Evolutionary conservation across 1,139 yeast genomes (phyloP), one percentile per base, ranked within the genome.

Genomic region (Wickerhamomyces sp.): DNA sequence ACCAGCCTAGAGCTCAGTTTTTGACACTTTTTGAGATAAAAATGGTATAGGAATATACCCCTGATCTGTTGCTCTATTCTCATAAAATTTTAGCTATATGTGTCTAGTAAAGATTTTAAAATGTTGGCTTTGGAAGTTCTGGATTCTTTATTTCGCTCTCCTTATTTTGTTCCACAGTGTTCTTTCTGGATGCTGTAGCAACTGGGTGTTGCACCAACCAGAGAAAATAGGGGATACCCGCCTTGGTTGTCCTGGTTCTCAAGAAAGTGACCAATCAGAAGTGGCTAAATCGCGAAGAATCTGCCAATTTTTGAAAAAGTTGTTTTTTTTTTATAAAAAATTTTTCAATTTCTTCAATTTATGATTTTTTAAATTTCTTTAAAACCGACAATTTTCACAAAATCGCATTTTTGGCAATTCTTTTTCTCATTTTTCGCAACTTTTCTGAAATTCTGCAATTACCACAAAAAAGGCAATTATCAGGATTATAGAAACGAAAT

Each of bases 321-420:
- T 34, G n/a, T 31, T 15, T 37, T 21, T 28, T 8, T 21, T 31
- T 35, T 27, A 38, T 26, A 29, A 38, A 38, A 35, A 29, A 30
- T 12, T 31, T n/a, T 24, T 10, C 13, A 24, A 30, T 33, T 31
- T 25, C 24, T 27, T 14, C 35, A 25, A 17, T 32, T 32, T 24
- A 10, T 7, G 5, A 7, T 9, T 22, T 22, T 32, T 24, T 22
- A 7, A 14, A 20, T 32, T 25, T 24, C 14, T 14, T 18, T 28
- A 32, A 24, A 32, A 32, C 15, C 35, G 18, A 19, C 13, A 24
- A 32, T 24, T 32, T 32, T 32, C 28, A 24, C 20, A 32, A 32
- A 32, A 22, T 16, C 33, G 9, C 33, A 20, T 7, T 32, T 25
- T 19, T 32, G 28, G 21, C 30, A 18, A 17, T 19, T 32, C 25